Percentiles rank a stretch among this genome's conserved stretches.
Evolutionary conservation across 371 early-diverging fungal genomes (phyloP).

Genomic region (Rhizopus arrhizus): DNA sequence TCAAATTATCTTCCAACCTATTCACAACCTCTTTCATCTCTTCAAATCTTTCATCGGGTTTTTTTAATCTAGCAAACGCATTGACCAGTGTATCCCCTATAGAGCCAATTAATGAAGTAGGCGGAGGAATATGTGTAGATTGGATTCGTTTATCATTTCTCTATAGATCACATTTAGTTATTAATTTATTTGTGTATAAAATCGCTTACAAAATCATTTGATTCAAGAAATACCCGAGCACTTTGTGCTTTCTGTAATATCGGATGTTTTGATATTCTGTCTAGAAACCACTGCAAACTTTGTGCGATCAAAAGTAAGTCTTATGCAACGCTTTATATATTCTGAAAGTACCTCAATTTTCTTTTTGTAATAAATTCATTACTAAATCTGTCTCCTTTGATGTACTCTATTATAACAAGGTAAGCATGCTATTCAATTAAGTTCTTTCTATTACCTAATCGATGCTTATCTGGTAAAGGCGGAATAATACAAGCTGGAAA

Average conservation of each 20-base stretch:
- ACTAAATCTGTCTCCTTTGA: conserved; percentile 90
- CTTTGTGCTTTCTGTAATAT: conserved; percentile 71
- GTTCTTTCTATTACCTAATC: conserved; percentile 60
- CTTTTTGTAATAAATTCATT: conserved; percentile 85
- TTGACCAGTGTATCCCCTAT: conserved; percentile 81
- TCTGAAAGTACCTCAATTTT: conserved; percentile 49
- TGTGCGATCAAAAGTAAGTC: background rate
- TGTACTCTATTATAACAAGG: conserved; percentile 62
- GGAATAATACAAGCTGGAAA: conserved; percentile 82
- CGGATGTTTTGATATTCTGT: conserved; percentile 84
- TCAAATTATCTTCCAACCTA: conserved; percentile 83
- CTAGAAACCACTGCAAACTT: conserved; percentile 79
- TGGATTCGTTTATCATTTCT: conserved; percentile 46
- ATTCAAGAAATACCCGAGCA: conserved; percentile 78
- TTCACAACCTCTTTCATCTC: conserved; percentile 79
- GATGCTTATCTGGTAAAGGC: conserved; percentile 87
- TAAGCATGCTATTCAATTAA: background rate
- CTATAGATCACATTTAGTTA: conserved; percentile 16
- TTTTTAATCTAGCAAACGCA: conserved; percentile 87
- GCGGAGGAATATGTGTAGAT: conserved; percentile 27
- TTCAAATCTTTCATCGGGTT: conserved; percentile 85
- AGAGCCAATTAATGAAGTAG: conserved; percentile 40
- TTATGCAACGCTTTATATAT: conserved; percentile 1
- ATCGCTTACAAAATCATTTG: conserved; percentile 68
- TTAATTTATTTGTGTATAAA: background rate